Conservation (phyloP, 2,329 filamentous ascomycete genomes). For the Cercospora brassicicola region DNA sequence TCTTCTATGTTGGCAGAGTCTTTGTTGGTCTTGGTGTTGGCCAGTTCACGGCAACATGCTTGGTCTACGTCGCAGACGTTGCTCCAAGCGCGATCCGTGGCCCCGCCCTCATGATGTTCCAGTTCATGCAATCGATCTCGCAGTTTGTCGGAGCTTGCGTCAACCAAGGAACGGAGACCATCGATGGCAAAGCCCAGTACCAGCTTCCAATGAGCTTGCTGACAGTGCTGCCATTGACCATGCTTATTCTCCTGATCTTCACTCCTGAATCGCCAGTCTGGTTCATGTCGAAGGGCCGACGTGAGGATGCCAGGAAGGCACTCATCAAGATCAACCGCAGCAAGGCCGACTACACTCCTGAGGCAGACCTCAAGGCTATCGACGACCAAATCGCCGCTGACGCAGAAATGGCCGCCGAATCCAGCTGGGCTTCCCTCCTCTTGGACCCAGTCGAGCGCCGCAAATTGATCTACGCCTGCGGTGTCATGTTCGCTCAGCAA, state of each 20-base stretch:
- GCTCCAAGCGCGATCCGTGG: constrained; percentile 26
- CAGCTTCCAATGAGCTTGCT: constrained; percentile 25
- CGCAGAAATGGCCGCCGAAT: constrained; percentile 32
- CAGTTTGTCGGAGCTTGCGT: constrained; percentile 29
- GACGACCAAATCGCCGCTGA: constrained; percentile 25
- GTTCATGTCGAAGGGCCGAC: constrained; percentile 24
- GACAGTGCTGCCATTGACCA: constrained; percentile 23
- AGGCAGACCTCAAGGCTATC: constrained; percentile 22
- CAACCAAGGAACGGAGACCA: constrained; percentile 28
- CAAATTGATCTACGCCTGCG: constrained; percentile 50
- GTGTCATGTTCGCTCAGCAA: constrained; percentile 51
- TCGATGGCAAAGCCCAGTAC: constrained; percentile 25
- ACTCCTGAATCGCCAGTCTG: constrained; percentile 27
- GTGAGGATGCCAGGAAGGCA: constrained; percentile 22
- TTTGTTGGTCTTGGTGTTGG: constrained; percentile 27
- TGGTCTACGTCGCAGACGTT: constrained; percentile 28
- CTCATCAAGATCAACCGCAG: constrained; percentile 28
- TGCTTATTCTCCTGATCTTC: constrained; percentile 26
- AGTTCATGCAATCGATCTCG: constrained; percentile 29
- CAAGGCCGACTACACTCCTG: constrained; percentile 16
- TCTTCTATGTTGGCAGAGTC: constrained; percentile 27
- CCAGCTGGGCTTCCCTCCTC: constrained; percentile 45
- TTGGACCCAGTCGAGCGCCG: constrained; percentile 50
- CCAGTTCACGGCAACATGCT: constrained; percentile 27
- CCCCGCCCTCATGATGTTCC: constrained; percentile 27